phyloP scores from a whole-genome alignment of 345 rosid genomes.

The Anacardium occidentale region DNA sequence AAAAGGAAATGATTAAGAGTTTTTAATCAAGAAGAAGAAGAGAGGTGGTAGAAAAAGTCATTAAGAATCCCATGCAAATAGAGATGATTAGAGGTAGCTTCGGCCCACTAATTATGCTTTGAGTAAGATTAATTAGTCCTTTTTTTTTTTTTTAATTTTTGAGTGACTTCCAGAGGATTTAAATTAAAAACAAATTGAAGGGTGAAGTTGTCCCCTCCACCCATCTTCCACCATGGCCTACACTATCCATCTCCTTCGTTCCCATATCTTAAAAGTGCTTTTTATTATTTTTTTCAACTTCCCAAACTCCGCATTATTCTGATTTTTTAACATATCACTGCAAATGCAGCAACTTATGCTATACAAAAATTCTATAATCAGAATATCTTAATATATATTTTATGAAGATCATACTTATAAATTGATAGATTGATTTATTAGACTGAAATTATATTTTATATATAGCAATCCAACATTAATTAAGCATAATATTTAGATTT shows the following conservation, averaged over 20 bases:
- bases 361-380: too few species aligned
- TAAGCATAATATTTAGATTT: too few species aligned
- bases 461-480: too few species aligned
- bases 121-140: too few species aligned
- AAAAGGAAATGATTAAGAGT: background rate
- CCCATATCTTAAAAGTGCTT: constrained; percentile 50
- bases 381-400: too few species aligned
- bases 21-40: too few species aligned
- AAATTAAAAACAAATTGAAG: background rate
- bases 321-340: too few species aligned
- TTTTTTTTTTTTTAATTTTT: constrained; percentile 30
- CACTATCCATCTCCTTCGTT: constrained; percentile 49
- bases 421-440: too few species aligned
- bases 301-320: background rate
- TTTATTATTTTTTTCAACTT: constrained; percentile 10
- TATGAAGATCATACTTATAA: too few species aligned
- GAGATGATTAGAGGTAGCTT: background rate
- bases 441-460: too few species aligned
- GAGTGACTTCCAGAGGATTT: constrained; percentile 30
- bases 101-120: background rate
- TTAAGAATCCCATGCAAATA: constrained; percentile 38
- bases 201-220: constrained; percentile 22
- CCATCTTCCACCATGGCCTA: constrained; percentile 36
- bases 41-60: constrained; percentile 16
- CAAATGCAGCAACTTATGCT: too few species aligned